These are phyloP conservation scores for Chromosphaera perkinsii DNA, from an alignment of 208 protist genomes.

Conservation along the genomic window DNA sequence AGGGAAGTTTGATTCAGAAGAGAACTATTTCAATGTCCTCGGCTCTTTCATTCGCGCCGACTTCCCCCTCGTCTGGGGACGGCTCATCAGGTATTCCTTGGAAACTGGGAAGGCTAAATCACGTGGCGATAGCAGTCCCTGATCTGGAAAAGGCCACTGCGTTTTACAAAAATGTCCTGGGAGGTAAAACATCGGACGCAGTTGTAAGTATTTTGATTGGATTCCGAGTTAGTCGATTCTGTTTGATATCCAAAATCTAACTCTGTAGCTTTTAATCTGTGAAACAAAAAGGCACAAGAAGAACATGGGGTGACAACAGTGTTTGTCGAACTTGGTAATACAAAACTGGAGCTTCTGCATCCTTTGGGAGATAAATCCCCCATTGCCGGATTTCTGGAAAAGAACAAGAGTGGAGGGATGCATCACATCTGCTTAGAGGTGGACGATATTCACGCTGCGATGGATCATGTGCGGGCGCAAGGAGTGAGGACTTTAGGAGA, in stretches of 20 bases:
- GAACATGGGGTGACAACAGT: slow-evolving; percentile 84
- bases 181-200: slow-evolving; percentile 70
- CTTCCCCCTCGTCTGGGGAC: too few species aligned
- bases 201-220: slow-evolving; percentile 41
- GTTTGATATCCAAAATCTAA: too few species aligned
- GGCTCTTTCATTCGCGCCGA: too few species aligned
- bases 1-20: too few species aligned
- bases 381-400: slow-evolving; percentile 75
- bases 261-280: too few species aligned
- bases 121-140: slow-evolving; percentile 83
- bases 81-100: too few species aligned
- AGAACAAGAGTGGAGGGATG: slow-evolving; percentile 78
- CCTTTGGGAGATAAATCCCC: slow-evolving; percentile 75
- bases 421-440: slow-evolving; percentile 86
- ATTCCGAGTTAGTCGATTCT: neutral
- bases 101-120: slow-evolving; percentile 75
- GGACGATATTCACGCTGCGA: slow-evolving; percentile 54
- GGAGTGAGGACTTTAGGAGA: slow-evolving; percentile 67
- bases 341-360: slow-evolving; percentile 80
- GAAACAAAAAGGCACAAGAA: slow-evolving; percentile 49
- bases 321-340: slow-evolving; percentile 71
- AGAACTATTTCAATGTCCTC: too few species aligned
- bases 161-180: slow-evolving; percentile 71
- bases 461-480: slow-evolving; percentile 54
- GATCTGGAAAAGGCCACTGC: slow-evolving; percentile 53